phyloP scores from a whole-genome alignment of 306 rosid species.

The Trichosanthes truncata region DNA sequence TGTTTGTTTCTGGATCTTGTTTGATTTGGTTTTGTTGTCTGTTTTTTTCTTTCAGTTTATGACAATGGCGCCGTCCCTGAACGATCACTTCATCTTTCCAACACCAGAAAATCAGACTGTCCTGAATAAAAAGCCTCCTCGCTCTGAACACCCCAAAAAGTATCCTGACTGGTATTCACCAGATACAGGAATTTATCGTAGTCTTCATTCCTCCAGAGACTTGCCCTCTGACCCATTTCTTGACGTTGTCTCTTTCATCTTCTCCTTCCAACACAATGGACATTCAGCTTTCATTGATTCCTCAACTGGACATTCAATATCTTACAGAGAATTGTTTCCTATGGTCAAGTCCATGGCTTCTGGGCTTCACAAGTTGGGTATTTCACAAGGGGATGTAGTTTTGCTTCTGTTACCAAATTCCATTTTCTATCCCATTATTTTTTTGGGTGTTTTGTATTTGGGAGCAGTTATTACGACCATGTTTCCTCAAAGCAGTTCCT shows the following conservation, averaged over 20 bases:
- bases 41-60: neutral
- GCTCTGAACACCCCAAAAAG: neutral
- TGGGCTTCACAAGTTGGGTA: slow-evolving; percentile 47
- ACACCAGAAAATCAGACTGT: slow-evolving; percentile 5
- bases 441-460: slow-evolving; percentile 38
- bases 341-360: slow-evolving; percentile 56
- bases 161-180: slow-evolving; percentile 54
- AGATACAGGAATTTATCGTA: slow-evolving; percentile 45
- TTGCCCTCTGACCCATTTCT: slow-evolving; percentile 60
- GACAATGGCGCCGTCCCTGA: slow-evolving; percentile 19
- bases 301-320: slow-evolving; percentile 46
- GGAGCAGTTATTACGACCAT: slow-evolving; percentile 63
- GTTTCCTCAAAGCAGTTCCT: slow-evolving; percentile 51
- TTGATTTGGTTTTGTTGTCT: neutral
- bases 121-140: neutral
- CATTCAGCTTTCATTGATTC: slow-evolving; percentile 64
- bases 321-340: slow-evolving; percentile 46
- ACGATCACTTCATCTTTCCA: neutral
- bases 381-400: slow-evolving; percentile 58
- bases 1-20: neutral
- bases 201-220: slow-evolving; percentile 29
- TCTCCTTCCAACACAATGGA: slow-evolving; percentile 50
- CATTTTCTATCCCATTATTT: slow-evolving; percentile 53
- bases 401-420: slow-evolving; percentile 63
- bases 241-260: slow-evolving; percentile 57